A percentile compares a stretch with the other conserved stretches of the same genome.
Evolutionary conservation across 1,284 basidiomycete species (phyloP).

Genomic region (Irpex lacteus): DNA sequence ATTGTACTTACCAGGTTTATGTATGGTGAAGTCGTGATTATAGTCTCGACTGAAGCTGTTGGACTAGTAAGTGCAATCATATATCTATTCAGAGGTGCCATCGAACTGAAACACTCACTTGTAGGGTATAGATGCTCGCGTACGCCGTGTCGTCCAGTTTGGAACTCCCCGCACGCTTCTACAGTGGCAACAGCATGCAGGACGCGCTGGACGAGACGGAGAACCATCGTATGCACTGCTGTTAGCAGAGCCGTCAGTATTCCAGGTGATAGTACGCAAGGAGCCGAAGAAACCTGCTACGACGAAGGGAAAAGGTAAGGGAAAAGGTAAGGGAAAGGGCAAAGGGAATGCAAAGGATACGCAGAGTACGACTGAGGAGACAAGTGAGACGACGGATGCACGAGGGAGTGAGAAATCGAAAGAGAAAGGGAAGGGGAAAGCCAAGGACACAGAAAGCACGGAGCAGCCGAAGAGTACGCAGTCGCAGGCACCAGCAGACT

Average conservation of each 20-base stretch:
- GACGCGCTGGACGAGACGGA: conserved; percentile 16
- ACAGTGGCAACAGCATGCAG: conserved; percentile 14
- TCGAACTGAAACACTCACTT: neutral
- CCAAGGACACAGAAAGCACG: too few species aligned
- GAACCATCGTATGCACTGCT: conserved; percentile 9
- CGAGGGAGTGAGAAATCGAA: too few species aligned
- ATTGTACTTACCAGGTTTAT: conserved; percentile 8
- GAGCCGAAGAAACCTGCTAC: too few species aligned
- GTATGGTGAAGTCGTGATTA: conserved; percentile 7
- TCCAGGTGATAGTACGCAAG: neutral
- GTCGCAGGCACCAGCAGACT: too few species aligned
- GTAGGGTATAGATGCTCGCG: neutral
- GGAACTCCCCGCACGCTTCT: conserved; percentile 9
- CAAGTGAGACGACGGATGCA: too few species aligned
- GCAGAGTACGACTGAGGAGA: too few species aligned
- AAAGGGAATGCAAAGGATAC: too few species aligned
- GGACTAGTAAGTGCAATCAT: conserved; percentile 2
- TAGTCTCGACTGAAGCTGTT: conserved; percentile 15
- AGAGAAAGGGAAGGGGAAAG: too few species aligned
- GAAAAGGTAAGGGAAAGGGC: too few species aligned
- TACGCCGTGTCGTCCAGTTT: conserved; percentile 13
- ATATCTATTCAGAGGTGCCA: conserved; percentile 13
- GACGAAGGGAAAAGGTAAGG: too few species aligned
- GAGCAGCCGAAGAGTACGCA: too few species aligned
- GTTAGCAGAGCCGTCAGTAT: conserved; percentile 14